phyloP scores from a whole-genome alignment of 352 stramenopile species.

The Plasmopara viticola region DNA sequence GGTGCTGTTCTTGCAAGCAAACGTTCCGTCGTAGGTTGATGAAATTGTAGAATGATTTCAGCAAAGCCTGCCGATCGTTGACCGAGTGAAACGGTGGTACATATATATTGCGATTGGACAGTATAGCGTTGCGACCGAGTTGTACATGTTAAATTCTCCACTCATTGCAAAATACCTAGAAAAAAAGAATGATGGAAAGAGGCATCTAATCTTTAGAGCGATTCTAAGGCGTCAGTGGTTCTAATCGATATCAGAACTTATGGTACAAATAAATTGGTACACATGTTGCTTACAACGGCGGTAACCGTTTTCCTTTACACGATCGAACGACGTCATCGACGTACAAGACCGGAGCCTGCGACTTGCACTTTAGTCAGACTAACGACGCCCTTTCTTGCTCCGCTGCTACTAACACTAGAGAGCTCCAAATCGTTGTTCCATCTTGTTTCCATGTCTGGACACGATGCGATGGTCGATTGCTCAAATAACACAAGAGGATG shows the following conservation, averaged over 20 bases:
- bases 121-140: not conserved
- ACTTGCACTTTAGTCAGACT: slow-evolving; percentile 15
- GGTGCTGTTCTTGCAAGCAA: not conserved
- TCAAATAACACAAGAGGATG: no score
- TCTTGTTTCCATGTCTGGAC: slow-evolving; percentile 10
- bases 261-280: not conserved
- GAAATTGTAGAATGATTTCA: slow-evolving; percentile 14
- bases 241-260: no score
- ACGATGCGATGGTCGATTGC: no score
- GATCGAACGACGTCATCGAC: slow-evolving; percentile 13
- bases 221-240: not conserved
- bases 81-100: not conserved
- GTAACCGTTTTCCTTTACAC: slow-evolving; percentile 8
- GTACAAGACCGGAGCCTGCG: slow-evolving; percentile 6
- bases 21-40: slow-evolving; percentile 1
- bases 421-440: slow-evolving; percentile 17
- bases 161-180: not conserved
- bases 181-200: not conserved
- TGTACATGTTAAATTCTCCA: not conserved
- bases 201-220: not conserved
- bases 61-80: not conserved
- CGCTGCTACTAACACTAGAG: slow-evolving; percentile 6
- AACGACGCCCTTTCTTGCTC: slow-evolving; percentile 7
- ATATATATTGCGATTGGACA: slow-evolving; percentile 8
- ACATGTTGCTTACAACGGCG: not conserved